phyloP scores from a whole-genome alignment of 2,329 filamentous ascomycete species.

The Helotiales sp. region DNA sequence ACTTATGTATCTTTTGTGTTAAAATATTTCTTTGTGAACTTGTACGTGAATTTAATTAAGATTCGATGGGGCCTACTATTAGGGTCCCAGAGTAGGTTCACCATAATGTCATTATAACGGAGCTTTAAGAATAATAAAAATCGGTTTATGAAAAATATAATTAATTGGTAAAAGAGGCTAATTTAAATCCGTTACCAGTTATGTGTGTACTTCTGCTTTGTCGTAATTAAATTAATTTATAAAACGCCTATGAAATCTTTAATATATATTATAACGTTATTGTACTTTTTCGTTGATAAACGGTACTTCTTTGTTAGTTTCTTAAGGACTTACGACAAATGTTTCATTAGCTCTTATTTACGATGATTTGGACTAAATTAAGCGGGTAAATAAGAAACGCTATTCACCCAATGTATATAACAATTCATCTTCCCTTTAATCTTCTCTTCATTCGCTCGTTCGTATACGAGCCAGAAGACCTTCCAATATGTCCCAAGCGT shows the following conservation, averaged over 20 bases:
- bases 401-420: conserved; percentile 30
- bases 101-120: conserved; percentile 26
- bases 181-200: conserved; percentile 34
- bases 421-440: conserved; percentile 31
- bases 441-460: conserved; percentile 33
- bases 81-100: conserved; percentile 25
- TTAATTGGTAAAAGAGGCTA: conserved; percentile 24
- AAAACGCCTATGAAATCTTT: too few relatives aligned
- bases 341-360: conserved; percentile 23
- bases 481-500: conserved; percentile 41
- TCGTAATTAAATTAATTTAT: conserved; percentile 39
- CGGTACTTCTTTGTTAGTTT: conserved; percentile 34
- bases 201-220: conserved; percentile 37
- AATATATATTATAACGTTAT: too few relatives aligned
- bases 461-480: conserved; percentile 37
- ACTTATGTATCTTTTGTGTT: too few relatives aligned
- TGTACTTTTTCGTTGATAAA: conserved; percentile 33
- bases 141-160: conserved; percentile 24
- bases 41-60: too few relatives aligned
- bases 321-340: conserved; percentile 33
- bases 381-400: too few relatives aligned
- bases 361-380: conserved; percentile 17
- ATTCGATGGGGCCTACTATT: conserved; percentile 19
- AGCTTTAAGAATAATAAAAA: too few relatives aligned
- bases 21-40: too few relatives aligned